Evolutionary conservation across 148 eudicot genomes (phyloP).

Genomic region (Chenopodium berlandieri): DNA sequence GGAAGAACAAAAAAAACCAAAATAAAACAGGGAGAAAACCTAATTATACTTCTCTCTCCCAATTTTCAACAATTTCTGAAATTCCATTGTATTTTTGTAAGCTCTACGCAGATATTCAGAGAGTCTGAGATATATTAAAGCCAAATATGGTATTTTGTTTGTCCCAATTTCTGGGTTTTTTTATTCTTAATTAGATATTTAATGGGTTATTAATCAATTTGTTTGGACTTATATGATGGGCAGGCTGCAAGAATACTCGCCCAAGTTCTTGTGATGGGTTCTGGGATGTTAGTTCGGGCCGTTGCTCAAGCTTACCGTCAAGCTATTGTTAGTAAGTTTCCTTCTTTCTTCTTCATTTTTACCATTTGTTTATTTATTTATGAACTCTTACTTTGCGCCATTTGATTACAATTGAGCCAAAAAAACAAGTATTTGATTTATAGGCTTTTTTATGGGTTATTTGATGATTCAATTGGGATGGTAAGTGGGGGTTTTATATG

Average conservation of each 20-base stretch:
- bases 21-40: not conserved
- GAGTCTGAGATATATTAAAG: not conserved
- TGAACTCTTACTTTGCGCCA: not conserved
- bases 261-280: conserved; percentile 46
- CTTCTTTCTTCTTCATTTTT: not conserved
- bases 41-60: too few species aligned
- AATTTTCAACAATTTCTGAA: too few species aligned
- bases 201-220: not conserved
- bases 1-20: too few species aligned
- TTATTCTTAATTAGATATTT: not conserved
- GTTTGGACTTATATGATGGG: not conserved
- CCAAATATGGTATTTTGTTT: not conserved
- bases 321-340: conserved; percentile 62
- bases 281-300: conserved; percentile 56
- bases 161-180: too few species aligned
- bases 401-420: not conserved
- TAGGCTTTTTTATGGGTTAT: too few species aligned
- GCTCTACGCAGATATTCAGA: not conserved
- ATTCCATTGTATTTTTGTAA: too few species aligned
- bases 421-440: too few species aligned
- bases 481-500: not conserved
- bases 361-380: too few species aligned
- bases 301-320: conserved; percentile 64
- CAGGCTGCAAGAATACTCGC: conserved; percentile 69
- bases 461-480: not conserved